Evolutionary conservation across 176 grass and related monocot species (phyloP), one percentile per base, ranked within the genome.

Genomic region (Dactylis glomerata): DNA sequence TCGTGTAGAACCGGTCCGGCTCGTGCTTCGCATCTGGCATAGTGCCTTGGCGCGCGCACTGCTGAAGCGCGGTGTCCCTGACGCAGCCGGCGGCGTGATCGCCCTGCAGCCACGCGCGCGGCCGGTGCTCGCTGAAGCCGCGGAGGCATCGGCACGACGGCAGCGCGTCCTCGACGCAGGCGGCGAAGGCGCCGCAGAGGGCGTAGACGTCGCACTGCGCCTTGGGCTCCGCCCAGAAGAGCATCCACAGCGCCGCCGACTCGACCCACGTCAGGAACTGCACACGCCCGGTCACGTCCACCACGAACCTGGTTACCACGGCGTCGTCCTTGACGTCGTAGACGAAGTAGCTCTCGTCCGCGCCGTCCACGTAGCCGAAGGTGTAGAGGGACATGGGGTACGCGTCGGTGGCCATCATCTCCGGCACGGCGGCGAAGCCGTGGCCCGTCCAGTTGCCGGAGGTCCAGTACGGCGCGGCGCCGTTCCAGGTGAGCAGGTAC

Each of bases 381-480:
- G 45, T 73, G 86, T 92, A 92, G 24, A 10, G 1, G 4, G 88
- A 81, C 16, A 37, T 11, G 0, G 86, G 73, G 54, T 41, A 54
- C 0, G 59, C 6, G 64, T 22, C 50, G 27, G 65, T 9, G 34
- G 42, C 7, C 27, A 3, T 73, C 92, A 88, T 80, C 92, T 94
- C 92, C 31, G 92, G 92, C 37, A 94, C 88, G 40, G 0, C 51
- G 5, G 79, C 10, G 64, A 94, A 94, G 45, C 65, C 72, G 24
- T 47, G 9, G 1, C 77, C 86, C 3, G 87, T 87, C 92, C 89
- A 94, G 62, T 86, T 78, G 55, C 92, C 92, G 64, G 86, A 91
- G 46, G 31, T 89, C 92, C 92, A 94, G 58, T 90, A 94, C 34
- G 66, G 17, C 41, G 3, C 8, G 78, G 70, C 75, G 23, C 2